Conservation (phyloP, 2,329 filamentous ascomycete genomes). For the Laburnicola sp. region DNA sequence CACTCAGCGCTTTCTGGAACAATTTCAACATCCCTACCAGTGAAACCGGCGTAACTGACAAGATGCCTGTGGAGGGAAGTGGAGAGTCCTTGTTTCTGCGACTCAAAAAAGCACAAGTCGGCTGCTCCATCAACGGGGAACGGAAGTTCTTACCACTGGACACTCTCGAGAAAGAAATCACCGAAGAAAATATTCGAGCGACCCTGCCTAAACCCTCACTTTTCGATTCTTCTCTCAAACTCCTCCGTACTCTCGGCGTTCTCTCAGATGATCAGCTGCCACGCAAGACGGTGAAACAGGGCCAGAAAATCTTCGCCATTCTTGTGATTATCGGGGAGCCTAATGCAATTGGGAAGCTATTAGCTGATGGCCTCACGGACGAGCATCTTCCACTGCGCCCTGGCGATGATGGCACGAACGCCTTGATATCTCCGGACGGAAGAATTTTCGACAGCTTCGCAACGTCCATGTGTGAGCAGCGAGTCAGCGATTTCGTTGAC, state of each 20-base stretch:
- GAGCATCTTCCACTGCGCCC: conserved; percentile 4
- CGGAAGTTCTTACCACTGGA: conserved; percentile 1
- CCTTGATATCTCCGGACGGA: neutral
- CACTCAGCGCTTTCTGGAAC: too few relatives aligned
- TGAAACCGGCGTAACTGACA: neutral
- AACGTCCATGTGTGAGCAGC: neutral
- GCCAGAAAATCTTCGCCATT: conserved; percentile 12
- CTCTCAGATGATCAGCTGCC: neutral
- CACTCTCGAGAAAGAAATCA: neutral
- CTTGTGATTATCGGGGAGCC: conserved; percentile 5
- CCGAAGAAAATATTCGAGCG: neutral
- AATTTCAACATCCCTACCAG: too few relatives aligned
- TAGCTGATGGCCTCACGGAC: conserved; percentile 7
- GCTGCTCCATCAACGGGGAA: neutral
- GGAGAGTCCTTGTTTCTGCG: neutral
- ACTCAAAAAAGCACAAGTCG: neutral
- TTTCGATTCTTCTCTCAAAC: neutral
- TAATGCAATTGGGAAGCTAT: conserved; percentile 2
- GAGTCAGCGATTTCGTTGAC: conserved; percentile 7
- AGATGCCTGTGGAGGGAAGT: neutral
- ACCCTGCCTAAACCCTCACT: neutral
- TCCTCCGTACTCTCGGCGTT: neutral
- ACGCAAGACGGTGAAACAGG: neutral
- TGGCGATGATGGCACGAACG: neutral
- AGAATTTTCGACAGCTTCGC: conserved; percentile 2